Evolutionary conservation across 2,329 filamentous ascomycete species (phyloP), one percentile per base, ranked within the genome.

Genomic region (Mycosphaerella sp.): DNA sequence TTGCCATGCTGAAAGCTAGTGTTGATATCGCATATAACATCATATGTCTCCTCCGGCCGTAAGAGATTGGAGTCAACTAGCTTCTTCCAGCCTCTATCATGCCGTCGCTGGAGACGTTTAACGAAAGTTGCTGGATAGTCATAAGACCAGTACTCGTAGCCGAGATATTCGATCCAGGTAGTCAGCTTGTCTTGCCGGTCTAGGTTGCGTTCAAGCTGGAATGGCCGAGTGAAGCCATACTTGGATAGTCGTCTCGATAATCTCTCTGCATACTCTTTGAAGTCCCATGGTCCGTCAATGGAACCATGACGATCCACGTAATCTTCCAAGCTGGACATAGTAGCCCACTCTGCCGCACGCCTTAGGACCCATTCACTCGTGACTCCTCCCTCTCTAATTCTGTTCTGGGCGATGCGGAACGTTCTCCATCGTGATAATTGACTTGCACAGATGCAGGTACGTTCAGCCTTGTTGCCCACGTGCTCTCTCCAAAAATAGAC

Each of bases 101-200:
- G 49, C 26, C 6, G 2, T 45, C 26, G 40, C 17, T 52, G 42
- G 31, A 4, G 23, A 17, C 41, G 23, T 45, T n/a, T 38, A 7
- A 45, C 31, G 23, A 36, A 45, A 26, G 5, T 45, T 36, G 41
- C 42, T 4, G 23, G 1, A 14, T 39, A 7, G 42, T 45, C 29
- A 31, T 45, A 45, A 41, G 46, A 52, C 49, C 42, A 29, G 34
- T 45, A 45, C 23, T 52, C 49, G 32, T 52, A 52, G 41, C 49
- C 42, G 6, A 52, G 49, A 29, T 52, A 52, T 17, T 52, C 49
- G 12, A 52, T 52, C 49, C 42, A 52, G 26, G 49, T 52, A n/a
- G 41, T 45, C 21, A 52, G 9, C 14, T 11, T 38, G 12, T 45
- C 40, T 45, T 52, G 49, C 31, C 21, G 9, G 3, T 12, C 17